phyloP scores from a whole-genome alignment of 2,329 filamentous ascomycete species.

The Macrophomina phaseolina region DNA sequence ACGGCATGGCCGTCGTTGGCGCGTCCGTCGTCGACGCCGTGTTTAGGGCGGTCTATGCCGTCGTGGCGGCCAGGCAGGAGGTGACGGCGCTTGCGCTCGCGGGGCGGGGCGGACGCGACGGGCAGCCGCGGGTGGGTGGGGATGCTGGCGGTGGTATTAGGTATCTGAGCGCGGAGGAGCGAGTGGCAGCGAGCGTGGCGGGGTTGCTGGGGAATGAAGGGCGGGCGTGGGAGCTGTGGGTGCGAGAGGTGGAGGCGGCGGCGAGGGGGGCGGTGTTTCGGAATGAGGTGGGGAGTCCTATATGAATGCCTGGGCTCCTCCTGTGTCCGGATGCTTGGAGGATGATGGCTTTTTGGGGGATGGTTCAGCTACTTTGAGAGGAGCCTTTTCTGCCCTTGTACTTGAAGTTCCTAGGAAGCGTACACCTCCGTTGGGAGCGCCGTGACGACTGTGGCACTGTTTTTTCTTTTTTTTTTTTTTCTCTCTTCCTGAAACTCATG shows the following conservation, averaged over 20 bases:
- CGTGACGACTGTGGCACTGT: too few relatives aligned
- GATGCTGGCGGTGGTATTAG: not conserved
- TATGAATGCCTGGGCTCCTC: not conserved
- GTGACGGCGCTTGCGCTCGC: conserved; percentile 43
- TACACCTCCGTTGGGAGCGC: too few relatives aligned
- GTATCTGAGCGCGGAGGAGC: conserved; percentile 43
- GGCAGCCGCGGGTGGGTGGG: not conserved
- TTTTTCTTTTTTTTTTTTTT: too few relatives aligned
- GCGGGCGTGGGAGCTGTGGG: conserved; percentile 52
- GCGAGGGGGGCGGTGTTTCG: not conserved
- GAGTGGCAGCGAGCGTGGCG: conserved; percentile 47
- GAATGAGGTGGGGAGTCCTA: not conserved
- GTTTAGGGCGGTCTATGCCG: conserved; percentile 52
- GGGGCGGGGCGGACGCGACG: not conserved
- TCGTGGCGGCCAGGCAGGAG: conserved; percentile 48
- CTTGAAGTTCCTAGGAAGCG: too few relatives aligned
- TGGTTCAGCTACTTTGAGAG: too few relatives aligned
- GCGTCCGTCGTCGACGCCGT: conserved; percentile 53
- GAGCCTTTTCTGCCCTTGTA: too few relatives aligned
- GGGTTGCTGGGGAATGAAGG: conserved; percentile 40
- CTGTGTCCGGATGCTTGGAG: too few relatives aligned
- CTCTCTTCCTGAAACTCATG: too few relatives aligned
- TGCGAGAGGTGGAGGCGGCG: conserved; percentile 43
- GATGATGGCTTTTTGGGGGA: too few relatives aligned
- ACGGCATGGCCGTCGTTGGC: conserved; percentile 38